These are phyloP conservation scores for Urostyla sp. DNA, from an alignment of 73 alveolate genomes.

Conservation along the genomic window DNA sequence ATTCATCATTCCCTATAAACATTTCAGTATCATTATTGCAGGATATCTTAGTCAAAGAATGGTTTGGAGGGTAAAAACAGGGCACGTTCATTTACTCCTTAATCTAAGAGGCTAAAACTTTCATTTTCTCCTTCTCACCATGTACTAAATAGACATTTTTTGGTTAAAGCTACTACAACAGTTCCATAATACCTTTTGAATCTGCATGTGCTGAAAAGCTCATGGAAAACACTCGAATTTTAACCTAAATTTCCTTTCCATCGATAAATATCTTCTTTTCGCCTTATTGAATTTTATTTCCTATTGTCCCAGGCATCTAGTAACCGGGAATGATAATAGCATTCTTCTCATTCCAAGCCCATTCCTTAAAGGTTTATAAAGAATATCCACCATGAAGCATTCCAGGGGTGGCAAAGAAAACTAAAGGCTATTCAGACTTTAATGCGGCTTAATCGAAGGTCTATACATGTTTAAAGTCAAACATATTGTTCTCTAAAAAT, in stretches of 20 bases:
- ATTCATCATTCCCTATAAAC: background rate
- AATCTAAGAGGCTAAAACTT: slow-evolving; percentile 63
- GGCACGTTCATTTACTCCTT: slow-evolving; percentile 44
- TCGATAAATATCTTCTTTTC: slow-evolving; percentile 90
- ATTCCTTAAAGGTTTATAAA: slow-evolving; percentile 93
- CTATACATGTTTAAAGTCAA: slow-evolving; percentile 95
- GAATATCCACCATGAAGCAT: slow-evolving; percentile 99
- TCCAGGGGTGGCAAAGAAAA: slow-evolving; percentile 99
- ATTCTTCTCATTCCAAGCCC: slow-evolving; percentile 94
- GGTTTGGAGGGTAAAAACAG: slow-evolving; percentile 74
- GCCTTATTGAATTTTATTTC: slow-evolving; percentile 88
- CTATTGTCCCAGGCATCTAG: slow-evolving; percentile 98
- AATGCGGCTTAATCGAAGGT: slow-evolving; percentile 88
- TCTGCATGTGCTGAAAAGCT: slow-evolving; percentile 99
- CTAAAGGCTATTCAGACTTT: slow-evolving; percentile 93
- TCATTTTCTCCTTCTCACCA: slow-evolving; percentile 94
- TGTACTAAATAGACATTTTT: slow-evolving; percentile 89
- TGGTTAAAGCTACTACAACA: slow-evolving; percentile 83
- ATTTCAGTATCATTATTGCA: slow-evolving; percentile 58
- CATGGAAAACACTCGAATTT: slow-evolving; percentile 90
- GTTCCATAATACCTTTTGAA: slow-evolving; percentile 95
- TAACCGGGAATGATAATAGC: slow-evolving; percentile 98
- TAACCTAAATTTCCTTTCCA: slow-evolving; percentile 88
- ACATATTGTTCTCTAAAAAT: slow-evolving; percentile 89
- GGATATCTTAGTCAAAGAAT: background rate